These are phyloP conservation scores for Pyrenophora graminea DNA, from an alignment of 2,329 filamentous ascomycete genomes.

Conservation along the genomic window DNA sequence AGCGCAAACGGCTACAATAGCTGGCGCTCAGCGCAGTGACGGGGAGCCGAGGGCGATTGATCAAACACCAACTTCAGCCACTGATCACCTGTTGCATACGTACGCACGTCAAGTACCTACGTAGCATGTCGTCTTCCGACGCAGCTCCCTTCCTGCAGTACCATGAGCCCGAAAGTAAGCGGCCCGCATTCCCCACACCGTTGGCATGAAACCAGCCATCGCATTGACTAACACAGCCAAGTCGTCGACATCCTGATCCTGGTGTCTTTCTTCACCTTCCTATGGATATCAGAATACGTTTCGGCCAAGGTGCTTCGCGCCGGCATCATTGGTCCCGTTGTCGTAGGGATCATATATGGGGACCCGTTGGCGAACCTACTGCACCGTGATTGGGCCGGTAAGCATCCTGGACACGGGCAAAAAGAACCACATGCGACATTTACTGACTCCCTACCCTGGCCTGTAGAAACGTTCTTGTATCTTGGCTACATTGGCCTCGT, in stretches of 20 bases:
- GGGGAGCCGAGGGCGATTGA: too few relatives aligned
- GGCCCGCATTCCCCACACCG: neutral
- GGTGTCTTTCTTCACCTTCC: constrained; percentile 17
- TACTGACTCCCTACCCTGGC: constrained; percentile 1
- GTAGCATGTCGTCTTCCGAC: neutral
- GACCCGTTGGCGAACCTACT: constrained; percentile 16
- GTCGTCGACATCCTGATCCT: constrained; percentile 16
- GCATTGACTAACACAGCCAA: neutral
- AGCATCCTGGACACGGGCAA: neutral
- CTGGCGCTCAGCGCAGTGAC: too few relatives aligned
- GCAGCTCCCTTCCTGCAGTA: constrained; percentile 12
- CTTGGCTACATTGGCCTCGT: constrained; percentile 56
- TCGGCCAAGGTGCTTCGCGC: constrained; percentile 15
- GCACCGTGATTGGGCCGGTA: constrained; percentile 14
- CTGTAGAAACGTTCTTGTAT: constrained; percentile 44
- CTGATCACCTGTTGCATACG: neutral
- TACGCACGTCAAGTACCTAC: neutral
- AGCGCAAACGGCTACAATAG: too few relatives aligned
- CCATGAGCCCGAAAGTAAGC: constrained; percentile 12
- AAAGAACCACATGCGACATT: neutral
- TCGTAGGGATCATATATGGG: constrained; percentile 14
- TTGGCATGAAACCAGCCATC: neutral
- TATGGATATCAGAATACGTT: constrained; percentile 17
- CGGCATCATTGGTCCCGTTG: constrained; percentile 16
- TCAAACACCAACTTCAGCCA: neutral